Conservation (phyloP, 805 yeast species). For the Zygoascus bituminiphila region DNA sequence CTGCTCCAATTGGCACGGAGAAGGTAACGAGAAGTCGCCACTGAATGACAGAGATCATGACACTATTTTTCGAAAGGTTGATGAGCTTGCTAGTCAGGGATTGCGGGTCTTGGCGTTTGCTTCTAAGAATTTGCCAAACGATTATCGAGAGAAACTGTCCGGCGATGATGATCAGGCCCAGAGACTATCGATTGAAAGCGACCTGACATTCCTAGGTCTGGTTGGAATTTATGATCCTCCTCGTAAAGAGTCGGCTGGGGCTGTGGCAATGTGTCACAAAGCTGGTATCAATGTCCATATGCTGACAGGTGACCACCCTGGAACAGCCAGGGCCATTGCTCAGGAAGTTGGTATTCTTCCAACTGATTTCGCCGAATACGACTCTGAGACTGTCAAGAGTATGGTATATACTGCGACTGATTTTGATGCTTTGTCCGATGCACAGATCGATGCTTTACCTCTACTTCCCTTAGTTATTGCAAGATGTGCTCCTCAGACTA, state of each 20-base stretch:
- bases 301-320: conserved; percentile 78
- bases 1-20: conserved; percentile 44
- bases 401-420: conserved; percentile 74
- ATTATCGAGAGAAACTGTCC: conserved; percentile 19
- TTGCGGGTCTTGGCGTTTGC: conserved; percentile 71
- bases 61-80: conserved; percentile 47
- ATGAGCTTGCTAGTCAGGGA: conserved; percentile 53
- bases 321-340: conserved; percentile 72
- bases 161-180: conserved; percentile 9
- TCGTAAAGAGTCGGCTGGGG: conserved; percentile 54
- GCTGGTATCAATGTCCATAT: conserved; percentile 76
- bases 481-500: conserved; percentile 75
- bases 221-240: conserved; percentile 81
- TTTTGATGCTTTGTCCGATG: conserved; percentile 56
- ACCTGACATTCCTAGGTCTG: conserved; percentile 53
- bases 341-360: conserved; percentile 75
- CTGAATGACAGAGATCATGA: conserved; percentile 27
- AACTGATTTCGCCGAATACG: conserved; percentile 45
- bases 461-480: conserved; percentile 72
- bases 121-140: conserved; percentile 24
- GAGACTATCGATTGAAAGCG: conserved; percentile 43
- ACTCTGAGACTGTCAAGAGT: conserved; percentile 43
- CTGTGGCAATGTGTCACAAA: conserved; percentile 57
- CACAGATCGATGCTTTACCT: conserved; percentile 51
- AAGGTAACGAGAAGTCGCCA: conserved; percentile 13